Evolutionary conservation across 208 protist genomes (phyloP), one percentile per base, ranked within the genome.

Genomic region (Strigomonas galati): DNA sequence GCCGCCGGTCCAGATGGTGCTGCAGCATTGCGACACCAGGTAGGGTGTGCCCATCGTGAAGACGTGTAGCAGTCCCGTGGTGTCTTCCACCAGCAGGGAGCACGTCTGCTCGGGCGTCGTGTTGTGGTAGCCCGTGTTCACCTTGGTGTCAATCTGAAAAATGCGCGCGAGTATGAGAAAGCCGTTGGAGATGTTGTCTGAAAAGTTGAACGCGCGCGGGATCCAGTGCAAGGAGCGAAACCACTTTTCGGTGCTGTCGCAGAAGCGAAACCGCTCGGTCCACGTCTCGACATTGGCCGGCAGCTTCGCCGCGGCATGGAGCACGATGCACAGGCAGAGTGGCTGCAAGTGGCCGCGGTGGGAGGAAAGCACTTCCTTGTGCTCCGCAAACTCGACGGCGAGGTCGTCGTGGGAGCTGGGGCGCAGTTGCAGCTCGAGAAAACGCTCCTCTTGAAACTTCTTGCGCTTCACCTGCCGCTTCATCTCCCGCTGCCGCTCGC

Each of bases 41-140:
- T 76, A 84, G 0, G 84, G 81, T 19, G 91, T 92, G 27, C 91
- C 91, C 2, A 96, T 79, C 15, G 87, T 93, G 74, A 96, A 96
- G 51, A 93, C 69, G 64, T 96, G 91, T 51, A 94, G 53, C 17
- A 76, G 57, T 2, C 73, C 69, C 49, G 85, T 81, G 24, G 57
- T 71, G 62, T 76, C 77, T 58, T 82, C 74, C 19, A 79, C 77
- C 17, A 96, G 67, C 21, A 93, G 76, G 2, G 85, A 87, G 72
- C 86, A 89, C 28, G 79, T 69, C 72, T 95, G 90, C 72, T 95
- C 90, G 0, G 81, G 82, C 37, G 69, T 85, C n/a, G 67, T 75
- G 63, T 83, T 81, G 0, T 73, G 81, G 56, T 87, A 86, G 10
- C 78, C 81, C 12, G 71, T 74, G 14, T 66, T 60, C 6, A 61